These are phyloP conservation scores for Sclerotinia spermophila DNA, from an alignment of 2,329 filamentous ascomycete genomes.

Conservation along the genomic window DNA sequence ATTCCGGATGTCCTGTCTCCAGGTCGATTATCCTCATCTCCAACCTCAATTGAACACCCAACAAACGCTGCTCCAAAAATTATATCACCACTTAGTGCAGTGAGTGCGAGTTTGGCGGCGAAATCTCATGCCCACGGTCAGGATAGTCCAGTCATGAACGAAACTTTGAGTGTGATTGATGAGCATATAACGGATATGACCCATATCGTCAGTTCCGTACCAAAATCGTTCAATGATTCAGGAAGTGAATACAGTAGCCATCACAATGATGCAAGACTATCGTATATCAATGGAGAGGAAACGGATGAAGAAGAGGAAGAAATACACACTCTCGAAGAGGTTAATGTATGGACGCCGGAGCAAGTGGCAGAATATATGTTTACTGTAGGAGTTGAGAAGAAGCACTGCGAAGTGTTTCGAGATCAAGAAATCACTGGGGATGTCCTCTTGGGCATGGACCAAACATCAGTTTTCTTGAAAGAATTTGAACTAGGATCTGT, in stretches of 20 bases:
- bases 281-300: slow-evolving; percentile 90
- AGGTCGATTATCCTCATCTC: neutral
- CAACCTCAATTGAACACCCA: neutral
- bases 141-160: slow-evolving; percentile 80
- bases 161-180: slow-evolving; percentile 93
- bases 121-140: slow-evolving; percentile 46
- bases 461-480: slow-evolving; percentile 91
- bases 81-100: slow-evolving; percentile 38
- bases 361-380: slow-evolving; percentile 89
- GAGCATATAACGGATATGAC: slow-evolving; percentile 91
- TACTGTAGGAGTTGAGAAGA: slow-evolving; percentile 76
- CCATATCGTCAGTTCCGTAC: slow-evolving; percentile 44
- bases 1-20: slow-evolving; percentile 4
- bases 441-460: slow-evolving; percentile 90
- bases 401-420: slow-evolving; percentile 88
- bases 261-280: slow-evolving; percentile 70
- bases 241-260: slow-evolving; percentile 91
- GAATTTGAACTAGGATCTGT: slow-evolving; percentile 92
- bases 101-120: slow-evolving; percentile 44
- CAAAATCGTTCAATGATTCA: slow-evolving; percentile 64
- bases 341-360: slow-evolving; percentile 73
- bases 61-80: neutral
- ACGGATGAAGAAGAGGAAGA: slow-evolving; percentile 87
- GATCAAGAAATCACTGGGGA: slow-evolving; percentile 96
- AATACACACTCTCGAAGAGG: slow-evolving; percentile 67